Conservation (phyloP, 140 eudicot genomes). For the Senecio squalidus region DNA sequence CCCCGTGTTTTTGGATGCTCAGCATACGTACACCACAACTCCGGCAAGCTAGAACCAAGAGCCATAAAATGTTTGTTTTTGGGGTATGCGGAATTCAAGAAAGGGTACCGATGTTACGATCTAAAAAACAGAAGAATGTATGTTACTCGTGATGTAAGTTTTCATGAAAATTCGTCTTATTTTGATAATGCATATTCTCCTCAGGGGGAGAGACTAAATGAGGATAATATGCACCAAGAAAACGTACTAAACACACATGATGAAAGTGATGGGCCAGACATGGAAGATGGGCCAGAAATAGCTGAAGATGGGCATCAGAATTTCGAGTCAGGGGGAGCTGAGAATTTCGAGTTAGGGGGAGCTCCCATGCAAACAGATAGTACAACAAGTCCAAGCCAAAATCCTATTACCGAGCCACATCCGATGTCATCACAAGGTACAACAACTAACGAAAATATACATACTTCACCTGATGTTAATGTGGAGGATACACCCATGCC, state of each 20-base stretch:
- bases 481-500: neutral
- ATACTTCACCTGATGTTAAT: neutral
- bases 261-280: neutral
- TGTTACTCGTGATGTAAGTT: neutral
- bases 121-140: neutral
- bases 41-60: neutral
- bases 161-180: neutral
- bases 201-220: neutral
- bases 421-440: neutral
- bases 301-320: neutral
- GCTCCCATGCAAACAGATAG: neutral
- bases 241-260: no score
- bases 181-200: neutral
- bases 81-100: neutral
- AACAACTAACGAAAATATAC: no score
- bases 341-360: neutral
- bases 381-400: neutral
- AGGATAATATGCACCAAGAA: neutral
- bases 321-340: neutral
- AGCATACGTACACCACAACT: neutral
- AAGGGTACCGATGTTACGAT: neutral
- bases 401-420: neutral
- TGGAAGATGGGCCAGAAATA: neutral
- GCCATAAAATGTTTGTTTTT: neutral
- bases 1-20: neutral